These are phyloP conservation scores for Arthrobotrys musiformis DNA, from an alignment of 2,329 filamentous ascomycete species.

Conservation along the genomic window DNA sequence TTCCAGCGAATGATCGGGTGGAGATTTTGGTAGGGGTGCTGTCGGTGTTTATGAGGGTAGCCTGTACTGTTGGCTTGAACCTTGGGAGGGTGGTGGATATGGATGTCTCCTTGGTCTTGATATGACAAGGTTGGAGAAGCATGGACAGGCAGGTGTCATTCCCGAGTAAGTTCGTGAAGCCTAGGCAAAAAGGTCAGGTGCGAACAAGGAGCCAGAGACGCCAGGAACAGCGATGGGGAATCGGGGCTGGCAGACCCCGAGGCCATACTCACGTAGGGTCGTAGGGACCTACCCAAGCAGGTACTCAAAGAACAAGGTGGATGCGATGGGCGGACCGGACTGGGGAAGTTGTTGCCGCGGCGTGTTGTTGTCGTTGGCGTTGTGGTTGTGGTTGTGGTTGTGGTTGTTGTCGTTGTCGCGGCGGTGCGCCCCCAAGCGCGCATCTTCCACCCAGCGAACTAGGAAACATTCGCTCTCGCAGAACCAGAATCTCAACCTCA, in stretches of 20 bases:
- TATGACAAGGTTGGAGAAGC: neutral
- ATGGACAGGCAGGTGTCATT: neutral
- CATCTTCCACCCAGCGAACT: neutral
- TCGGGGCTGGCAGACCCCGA: no score
- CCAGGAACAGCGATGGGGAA: neutral
- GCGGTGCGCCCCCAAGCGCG: neutral
- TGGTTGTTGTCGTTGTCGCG: neutral
- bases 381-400: neutral
- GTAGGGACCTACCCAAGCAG: no score
- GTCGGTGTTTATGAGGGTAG: neutral
- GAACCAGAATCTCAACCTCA: neutral
- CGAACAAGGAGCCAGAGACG: neutral
- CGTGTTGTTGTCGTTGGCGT: constrained; percentile 14
- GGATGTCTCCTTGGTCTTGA: neutral
- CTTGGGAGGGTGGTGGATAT: neutral
- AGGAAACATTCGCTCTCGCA: neutral
- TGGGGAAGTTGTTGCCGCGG: neutral
- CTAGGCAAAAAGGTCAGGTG: neutral
- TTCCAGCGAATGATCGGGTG: neutral
- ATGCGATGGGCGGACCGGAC: constrained; percentile 14
- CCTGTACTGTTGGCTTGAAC: no score
- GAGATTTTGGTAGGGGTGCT: neutral
- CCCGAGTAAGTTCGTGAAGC: neutral
- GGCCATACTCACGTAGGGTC: no score
- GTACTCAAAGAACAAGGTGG: constrained; percentile 3